phyloP scores from a whole-genome alignment of 139 green algal genomes.

The Picochlorum costavermella region DNA sequence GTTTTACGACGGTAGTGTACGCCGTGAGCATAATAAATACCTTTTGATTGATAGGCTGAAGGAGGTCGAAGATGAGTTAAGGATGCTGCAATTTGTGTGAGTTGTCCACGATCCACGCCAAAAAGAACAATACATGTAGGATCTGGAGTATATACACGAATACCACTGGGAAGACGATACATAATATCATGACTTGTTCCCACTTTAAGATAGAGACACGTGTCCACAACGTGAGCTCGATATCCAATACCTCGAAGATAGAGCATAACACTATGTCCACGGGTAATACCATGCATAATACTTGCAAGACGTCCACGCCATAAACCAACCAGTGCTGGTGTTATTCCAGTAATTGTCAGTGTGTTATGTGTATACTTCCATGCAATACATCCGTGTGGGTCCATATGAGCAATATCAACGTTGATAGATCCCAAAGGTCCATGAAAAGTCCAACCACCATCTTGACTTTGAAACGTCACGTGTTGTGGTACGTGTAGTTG shows the following conservation, averaged over 20 bases:
- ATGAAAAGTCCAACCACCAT: background rate
- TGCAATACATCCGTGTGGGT: background rate
- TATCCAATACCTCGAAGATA: conserved; percentile 35
- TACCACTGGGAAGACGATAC: conserved; percentile 24
- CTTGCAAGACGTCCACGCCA: conserved; percentile 11
- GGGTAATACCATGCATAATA: conserved; percentile 16
- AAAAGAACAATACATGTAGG: conserved; percentile 37
- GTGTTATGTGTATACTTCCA: no score
- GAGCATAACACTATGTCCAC: conserved; percentile 26
- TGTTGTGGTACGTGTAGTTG: background rate
- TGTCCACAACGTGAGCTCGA: conserved; percentile 19
- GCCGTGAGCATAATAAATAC: conserved; percentile 38
- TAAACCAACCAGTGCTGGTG: background rate
- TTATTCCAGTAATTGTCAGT: background rate
- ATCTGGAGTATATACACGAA: conserved; percentile 40
- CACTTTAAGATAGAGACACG: conserved; percentile 33
- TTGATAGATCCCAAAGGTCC: background rate
- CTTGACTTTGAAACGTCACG: no score
- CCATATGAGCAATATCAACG: conserved; percentile 3
- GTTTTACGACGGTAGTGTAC: conserved; percentile 28
- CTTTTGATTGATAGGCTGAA: conserved; percentile 37
- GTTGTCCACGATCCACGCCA: conserved; percentile 42
- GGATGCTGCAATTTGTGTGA: conserved; percentile 39
- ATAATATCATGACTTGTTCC: conserved; percentile 40
- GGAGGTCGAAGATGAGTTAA: conserved; percentile 32